Percentiles rank a stretch among this genome's conserved stretches.
phyloP scores from a whole-genome alignment of 2,329 filamentous ascomycete species.

The Scortechinia acanthostroma region DNA sequence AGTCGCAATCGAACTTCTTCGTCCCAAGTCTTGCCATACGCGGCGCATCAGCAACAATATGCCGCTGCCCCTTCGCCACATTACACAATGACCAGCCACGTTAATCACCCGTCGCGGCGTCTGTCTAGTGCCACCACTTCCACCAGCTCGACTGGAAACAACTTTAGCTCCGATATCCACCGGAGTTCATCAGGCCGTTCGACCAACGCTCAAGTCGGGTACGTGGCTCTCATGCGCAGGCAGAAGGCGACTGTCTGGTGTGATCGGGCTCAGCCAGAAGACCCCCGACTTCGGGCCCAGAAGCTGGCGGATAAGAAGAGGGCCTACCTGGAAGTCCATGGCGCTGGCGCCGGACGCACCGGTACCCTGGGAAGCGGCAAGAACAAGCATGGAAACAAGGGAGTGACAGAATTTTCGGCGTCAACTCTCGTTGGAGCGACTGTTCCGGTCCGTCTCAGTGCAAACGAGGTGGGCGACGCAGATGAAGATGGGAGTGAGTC shows the following conservation, averaged over 20 bases:
- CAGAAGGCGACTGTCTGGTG: slow-evolving; percentile 99
- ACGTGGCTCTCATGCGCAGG: slow-evolving; percentile 90
- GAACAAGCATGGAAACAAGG: slow-evolving; percentile 67
- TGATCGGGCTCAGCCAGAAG: slow-evolving; percentile 85
- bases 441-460: slow-evolving; percentile 83
- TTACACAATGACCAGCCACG: background rate
- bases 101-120: background rate
- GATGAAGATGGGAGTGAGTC: slow-evolving; percentile 58
- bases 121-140: background rate
- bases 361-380: slow-evolving; percentile 57
- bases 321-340: slow-evolving; percentile 76
- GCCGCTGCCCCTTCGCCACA: background rate
- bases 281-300: slow-evolving; percentile 74
- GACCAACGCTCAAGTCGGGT: slow-evolving; percentile 43
- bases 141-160: background rate
- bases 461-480: slow-evolving; percentile 88
- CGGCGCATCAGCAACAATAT: background rate
- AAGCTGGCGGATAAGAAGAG: slow-evolving; percentile 82
- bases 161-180: slow-evolving; percentile 46
- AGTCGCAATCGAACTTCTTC: background rate
- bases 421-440: slow-evolving; percentile 68
- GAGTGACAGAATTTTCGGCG: slow-evolving; percentile 71
- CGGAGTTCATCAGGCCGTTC: slow-evolving; percentile 79
- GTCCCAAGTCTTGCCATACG: background rate
- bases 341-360: slow-evolving; percentile 33